Evolutionary conservation across 1,284 basidiomycete genomes (phyloP), one percentile per base, ranked within the genome.

Genomic region (Fistulinella staudtii): DNA sequence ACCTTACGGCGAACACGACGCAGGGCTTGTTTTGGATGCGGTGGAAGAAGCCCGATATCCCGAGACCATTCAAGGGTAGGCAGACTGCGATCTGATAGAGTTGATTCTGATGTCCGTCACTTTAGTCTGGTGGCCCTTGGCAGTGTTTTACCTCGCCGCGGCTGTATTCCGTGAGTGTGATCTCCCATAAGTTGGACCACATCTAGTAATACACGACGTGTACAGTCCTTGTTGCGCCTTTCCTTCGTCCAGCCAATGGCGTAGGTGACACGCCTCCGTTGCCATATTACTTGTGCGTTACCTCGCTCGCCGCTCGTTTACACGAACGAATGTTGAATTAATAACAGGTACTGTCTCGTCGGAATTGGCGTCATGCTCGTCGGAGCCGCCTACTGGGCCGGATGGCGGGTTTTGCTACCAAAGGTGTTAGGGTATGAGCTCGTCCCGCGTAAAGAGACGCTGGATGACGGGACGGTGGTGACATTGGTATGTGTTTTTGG

Each of bases 261-360:
- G 67, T 76, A 1, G 80, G 80, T 9, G 77, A 81, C 50, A 78
- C 77, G 0, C 78, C 77, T 3, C 78, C 77, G 5, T 55, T 81
- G 29, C 76, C 79, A 3, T 80, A 80, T 51, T 81, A 79, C 53
- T 54, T 81, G 68, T 79, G 45, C 18, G 72, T 61, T 21, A 10
- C 24, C 10, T 17, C 13, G 2, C 17, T 8, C 18, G 15, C 3
- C 20, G 3, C 10, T 35, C 11, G 10, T 9, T 9, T 4, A 11
- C 10, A 30, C 17, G 17, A 2, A 25, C 25, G 18, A 18, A 27
- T 10, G 23, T 8, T 7, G 1, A 8, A 4, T 14, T 31, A 33
- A 49, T 23, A 18, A 18, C 35, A 77, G 76, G 42, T 78, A 80
- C 57, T 77, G 74, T 48, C 63, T 81, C 3, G 75, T 80, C 5